phyloP scores from a whole-genome alignment of 2,329 filamentous ascomycete genomes.

The Hymenoscyphus fraxineus region DNA sequence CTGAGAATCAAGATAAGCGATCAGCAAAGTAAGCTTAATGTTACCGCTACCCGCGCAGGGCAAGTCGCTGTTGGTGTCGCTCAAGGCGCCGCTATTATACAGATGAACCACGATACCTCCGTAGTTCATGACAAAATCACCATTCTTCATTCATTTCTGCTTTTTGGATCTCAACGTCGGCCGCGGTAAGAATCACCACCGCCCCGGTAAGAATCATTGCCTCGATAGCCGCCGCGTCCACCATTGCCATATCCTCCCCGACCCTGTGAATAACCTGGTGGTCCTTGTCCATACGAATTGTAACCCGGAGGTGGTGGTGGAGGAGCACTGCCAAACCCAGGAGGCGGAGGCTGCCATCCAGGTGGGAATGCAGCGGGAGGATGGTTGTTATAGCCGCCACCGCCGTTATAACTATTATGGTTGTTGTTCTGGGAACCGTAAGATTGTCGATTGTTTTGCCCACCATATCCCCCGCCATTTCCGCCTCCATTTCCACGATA shows the following conservation, averaged over 20 bases:
- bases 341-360: conserved; percentile 44
- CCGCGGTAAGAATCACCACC: conserved; percentile 17
- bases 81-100: conserved; percentile 1
- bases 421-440: conserved; percentile 17
- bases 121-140: neutral
- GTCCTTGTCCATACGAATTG: conserved; percentile 23
- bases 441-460: conserved; percentile 18
- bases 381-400: conserved; percentile 5
- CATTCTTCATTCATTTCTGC: neutral
- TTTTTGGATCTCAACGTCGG: conserved; percentile 9
- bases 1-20: neutral
- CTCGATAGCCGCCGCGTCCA: conserved; percentile 14
- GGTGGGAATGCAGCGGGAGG: conserved; percentile 25
- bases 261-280: conserved; percentile 24
- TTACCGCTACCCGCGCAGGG: neutral
- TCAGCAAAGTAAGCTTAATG: neutral
- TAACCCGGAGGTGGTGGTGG: conserved; percentile 43
- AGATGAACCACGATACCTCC: neutral
- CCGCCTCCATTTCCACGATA: conserved; percentile 14
- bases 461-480: conserved; percentile 10
- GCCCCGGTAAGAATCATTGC: conserved; percentile 14
- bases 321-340: conserved; percentile 44
- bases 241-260: conserved; percentile 19
- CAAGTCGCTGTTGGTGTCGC: neutral
- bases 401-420: conserved; percentile 16